phyloP scores from a whole-genome alignment of 2,329 filamentous ascomycete species.

The Thermoascus crustaceus region DNA sequence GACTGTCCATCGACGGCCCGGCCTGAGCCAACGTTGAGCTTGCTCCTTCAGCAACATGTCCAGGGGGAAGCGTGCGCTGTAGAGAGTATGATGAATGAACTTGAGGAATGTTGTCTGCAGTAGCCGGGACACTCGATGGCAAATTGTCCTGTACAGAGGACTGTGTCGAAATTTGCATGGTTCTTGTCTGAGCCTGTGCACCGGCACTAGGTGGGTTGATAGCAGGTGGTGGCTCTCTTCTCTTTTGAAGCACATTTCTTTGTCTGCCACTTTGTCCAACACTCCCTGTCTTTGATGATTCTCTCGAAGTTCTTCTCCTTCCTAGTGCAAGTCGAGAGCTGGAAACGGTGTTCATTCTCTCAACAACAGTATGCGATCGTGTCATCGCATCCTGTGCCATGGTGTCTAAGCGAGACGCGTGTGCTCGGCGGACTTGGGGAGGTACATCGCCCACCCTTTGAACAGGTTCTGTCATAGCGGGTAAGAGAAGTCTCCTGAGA shows the following conservation, averaged over 20 bases:
- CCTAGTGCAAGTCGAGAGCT: conserved; percentile 12
- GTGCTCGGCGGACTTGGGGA: conserved; percentile 14
- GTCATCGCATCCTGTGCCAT: conserved; percentile 13
- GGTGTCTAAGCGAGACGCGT: conserved; percentile 19
- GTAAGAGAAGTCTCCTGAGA: conserved; percentile 26
- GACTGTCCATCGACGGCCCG: no score
- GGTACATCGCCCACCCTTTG: conserved; percentile 8
- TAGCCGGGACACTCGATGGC: no score
- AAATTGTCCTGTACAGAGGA: no score
- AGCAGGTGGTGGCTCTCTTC: no score
- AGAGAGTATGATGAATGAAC: no score
- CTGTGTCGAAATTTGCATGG: no score
- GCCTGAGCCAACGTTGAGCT: no score
- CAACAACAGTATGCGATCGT: conserved; percentile 20
- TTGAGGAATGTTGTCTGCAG: no score
- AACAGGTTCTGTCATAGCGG: conserved; percentile 14
- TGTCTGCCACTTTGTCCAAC: conserved; percentile 8
- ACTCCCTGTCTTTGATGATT: conserved; percentile 8
- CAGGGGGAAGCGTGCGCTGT: no score
- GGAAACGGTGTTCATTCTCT: conserved; percentile 21
- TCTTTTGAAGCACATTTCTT: conserved; percentile 7
- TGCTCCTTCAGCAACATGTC: no score
- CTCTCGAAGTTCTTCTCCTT: conserved; percentile 13
- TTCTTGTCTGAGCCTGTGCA: no score
- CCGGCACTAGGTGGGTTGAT: no score